Percentiles rank a stretch among this genome's conserved stretches.
These are phyloP conservation scores for Magnolia sinica DNA, from an alignment of 164 flowering plant species.

Conservation along the genomic window DNA sequence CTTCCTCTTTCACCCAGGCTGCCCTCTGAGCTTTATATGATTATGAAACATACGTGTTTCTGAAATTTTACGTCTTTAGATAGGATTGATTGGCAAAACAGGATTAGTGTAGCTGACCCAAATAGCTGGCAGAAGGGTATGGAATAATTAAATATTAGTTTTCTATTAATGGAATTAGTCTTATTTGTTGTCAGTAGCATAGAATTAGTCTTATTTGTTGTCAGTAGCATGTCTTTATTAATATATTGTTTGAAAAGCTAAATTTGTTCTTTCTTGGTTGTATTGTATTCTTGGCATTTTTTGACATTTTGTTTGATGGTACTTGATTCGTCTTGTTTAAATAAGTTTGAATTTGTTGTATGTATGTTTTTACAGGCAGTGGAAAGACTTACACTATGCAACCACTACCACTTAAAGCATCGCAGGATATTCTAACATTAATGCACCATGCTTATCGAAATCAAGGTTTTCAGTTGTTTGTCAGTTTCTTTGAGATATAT, in stretches of 20 bases:
- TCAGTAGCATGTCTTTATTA: neutral
- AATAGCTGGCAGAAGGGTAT: too few species aligned
- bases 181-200: too few species aligned
- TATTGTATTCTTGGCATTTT: neutral
- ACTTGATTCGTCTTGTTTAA: neutral
- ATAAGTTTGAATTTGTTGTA: neutral
- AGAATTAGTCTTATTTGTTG: neutral
- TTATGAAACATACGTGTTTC: too few species aligned
- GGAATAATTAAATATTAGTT: too few species aligned
- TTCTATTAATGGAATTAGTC: too few species aligned
- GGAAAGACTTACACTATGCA: slow-evolving; percentile 96
- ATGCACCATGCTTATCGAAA: slow-evolving; percentile 69
- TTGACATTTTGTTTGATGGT: too few species aligned
- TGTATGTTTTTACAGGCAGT: slow-evolving; percentile 55
- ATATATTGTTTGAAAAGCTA: neutral
- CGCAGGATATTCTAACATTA: slow-evolving; percentile 69
- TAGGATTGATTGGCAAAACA: too few species aligned
- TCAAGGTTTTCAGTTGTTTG: slow-evolving; percentile 81
- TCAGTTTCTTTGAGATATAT: slow-evolving; percentile 96
- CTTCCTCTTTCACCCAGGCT: too few species aligned
- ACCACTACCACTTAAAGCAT: slow-evolving; percentile 86
- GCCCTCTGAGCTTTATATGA: too few species aligned
- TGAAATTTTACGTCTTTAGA: too few species aligned
- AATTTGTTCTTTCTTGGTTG: neutral
- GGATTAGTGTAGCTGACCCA: too few species aligned